phyloP scores from a whole-genome alignment of 176 grass and related monocot genomes.

The Zoysia pacifica region DNA sequence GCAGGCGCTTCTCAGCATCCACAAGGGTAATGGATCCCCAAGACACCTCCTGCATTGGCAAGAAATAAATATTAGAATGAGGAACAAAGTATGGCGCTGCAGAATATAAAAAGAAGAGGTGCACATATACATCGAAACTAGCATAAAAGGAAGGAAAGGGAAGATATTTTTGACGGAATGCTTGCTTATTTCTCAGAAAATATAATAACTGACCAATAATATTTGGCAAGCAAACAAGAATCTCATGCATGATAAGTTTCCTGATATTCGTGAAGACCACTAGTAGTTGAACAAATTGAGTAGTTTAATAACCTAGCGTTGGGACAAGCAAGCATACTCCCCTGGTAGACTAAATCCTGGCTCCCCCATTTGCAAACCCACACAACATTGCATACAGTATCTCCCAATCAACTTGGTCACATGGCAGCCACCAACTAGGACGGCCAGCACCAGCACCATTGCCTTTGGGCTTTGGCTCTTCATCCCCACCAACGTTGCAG shows the following conservation, averaged over 20 bases:
- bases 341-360: conserved; percentile 13
- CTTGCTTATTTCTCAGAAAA: not conserved
- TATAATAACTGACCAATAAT: not conserved
- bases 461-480: not conserved
- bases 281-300: conserved; percentile 35
- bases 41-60: conserved; percentile 70
- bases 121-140: not conserved
- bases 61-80: conserved; percentile 5
- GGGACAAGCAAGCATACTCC: conserved; percentile 46
- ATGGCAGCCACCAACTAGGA: conserved; percentile 48
- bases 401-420: conserved; percentile 51
- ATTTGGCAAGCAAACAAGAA: conserved; percentile 23
- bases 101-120: conserved; percentile 2
- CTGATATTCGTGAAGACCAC: conserved; percentile 35
- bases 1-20: conserved; percentile 80
- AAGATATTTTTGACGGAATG: not conserved
- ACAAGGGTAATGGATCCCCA: conserved; percentile 85
- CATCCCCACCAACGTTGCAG: conserved; percentile 37
- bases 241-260: not conserved
- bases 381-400: not conserved
- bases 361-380: not conserved
- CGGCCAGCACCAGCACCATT: not conserved
- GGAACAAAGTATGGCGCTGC: not conserved
- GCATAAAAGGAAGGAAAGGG: not conserved
- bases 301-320: conserved; percentile 32